Conservation (phyloP, 306 rosid species). For the Amphicarpaea edgeworthii region DNA sequence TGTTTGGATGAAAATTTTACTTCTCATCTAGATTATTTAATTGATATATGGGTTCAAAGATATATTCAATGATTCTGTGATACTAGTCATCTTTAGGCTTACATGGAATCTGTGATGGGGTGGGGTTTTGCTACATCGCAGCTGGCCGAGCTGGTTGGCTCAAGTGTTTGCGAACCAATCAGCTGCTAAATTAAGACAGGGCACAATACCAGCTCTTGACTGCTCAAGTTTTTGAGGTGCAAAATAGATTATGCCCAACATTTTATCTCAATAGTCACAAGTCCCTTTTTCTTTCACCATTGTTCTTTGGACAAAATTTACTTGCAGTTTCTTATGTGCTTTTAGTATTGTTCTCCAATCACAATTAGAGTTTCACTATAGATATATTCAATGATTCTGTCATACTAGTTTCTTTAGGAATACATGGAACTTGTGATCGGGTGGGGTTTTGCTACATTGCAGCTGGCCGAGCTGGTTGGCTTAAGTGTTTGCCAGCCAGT, state of each 20-base stretch:
- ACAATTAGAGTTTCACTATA: background rate
- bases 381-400: constrained; percentile 1
- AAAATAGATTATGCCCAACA: constrained; percentile 79
- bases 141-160: constrained; percentile 89
- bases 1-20: background rate
- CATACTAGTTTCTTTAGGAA: background rate
- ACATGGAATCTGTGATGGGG: background rate
- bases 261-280: constrained; percentile 12
- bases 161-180: constrained; percentile 60
- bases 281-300: background rate
- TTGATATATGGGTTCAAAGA: background rate
- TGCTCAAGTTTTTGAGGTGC: constrained; percentile 62
- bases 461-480: constrained; percentile 91
- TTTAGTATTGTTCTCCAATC: background rate
- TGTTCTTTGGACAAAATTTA: background rate
- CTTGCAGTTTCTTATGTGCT: background rate
- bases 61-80: background rate
- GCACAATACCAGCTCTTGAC: constrained; percentile 87
- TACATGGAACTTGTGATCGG: background rate
- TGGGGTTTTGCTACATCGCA: constrained; percentile 47
- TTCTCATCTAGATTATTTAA: background rate
- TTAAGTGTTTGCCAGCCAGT: constrained; percentile 63
- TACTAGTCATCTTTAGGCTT: background rate
- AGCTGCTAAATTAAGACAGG: constrained; percentile 68
- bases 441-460: constrained; percentile 44